These are phyloP conservation scores for Wickerhamiella sorbophila DNA, from an alignment of 805 yeast genomes.

Conservation along the genomic window DNA sequence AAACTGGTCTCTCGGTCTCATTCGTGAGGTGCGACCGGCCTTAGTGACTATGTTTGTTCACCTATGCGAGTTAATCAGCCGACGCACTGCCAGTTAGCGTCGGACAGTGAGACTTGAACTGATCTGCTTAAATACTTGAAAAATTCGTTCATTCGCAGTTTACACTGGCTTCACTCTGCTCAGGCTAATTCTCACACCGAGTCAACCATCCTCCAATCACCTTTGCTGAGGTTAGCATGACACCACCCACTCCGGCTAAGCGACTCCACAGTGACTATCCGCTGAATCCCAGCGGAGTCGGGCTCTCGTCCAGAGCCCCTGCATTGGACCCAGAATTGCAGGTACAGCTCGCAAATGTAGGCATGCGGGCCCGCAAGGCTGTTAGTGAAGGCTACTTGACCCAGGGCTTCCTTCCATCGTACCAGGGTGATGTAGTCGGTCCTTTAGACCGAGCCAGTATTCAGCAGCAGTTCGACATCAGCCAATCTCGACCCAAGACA, in stretches of 20 bases:
- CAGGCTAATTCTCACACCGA: too few relatives aligned
- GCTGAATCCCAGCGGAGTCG: neutral
- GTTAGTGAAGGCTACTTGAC: slow-evolving; percentile 24
- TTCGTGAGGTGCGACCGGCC: too few relatives aligned
- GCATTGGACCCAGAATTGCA: slow-evolving; percentile 12
- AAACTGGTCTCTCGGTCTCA: too few relatives aligned
- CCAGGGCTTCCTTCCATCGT: slow-evolving; percentile 17
- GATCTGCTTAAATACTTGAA: too few relatives aligned
- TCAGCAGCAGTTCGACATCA: slow-evolving; percentile 4
- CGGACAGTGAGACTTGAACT: too few relatives aligned
- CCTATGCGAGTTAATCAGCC: too few relatives aligned
- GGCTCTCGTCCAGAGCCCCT: neutral
- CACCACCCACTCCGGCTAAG: neutral
- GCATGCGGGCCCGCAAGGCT: slow-evolving; percentile 19
- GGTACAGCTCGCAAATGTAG: slow-evolving; percentile 17
- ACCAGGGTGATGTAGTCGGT: slow-evolving; percentile 17
- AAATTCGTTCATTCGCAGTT: too few relatives aligned
- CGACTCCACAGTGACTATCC: neutral
- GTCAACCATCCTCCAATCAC: too few relatives aligned
- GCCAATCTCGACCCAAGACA: slow-evolving; percentile 4
- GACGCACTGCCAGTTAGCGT: too few relatives aligned
- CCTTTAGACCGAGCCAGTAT: slow-evolving; percentile 12
- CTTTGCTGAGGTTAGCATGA: too few relatives aligned
- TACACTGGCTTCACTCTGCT: too few relatives aligned
- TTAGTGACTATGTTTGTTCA: too few relatives aligned